A percentile compares a stretch with the other conserved stretches of the same genome.
Conservation (phyloP, 352 stramenopile species). For the Phytopythium sindhum region DNA sequence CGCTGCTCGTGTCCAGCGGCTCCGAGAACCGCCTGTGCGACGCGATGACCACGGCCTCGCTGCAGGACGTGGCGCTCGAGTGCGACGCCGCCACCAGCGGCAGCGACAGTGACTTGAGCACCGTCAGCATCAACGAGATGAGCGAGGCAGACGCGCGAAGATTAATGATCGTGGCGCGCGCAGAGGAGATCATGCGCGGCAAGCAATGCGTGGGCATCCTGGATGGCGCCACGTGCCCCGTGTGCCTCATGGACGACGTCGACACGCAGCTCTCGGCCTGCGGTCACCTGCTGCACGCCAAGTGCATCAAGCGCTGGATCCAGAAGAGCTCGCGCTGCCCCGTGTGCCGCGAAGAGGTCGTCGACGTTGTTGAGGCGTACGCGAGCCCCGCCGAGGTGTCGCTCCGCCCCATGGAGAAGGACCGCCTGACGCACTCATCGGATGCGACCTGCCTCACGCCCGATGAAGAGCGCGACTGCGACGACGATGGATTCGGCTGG, state of each 20-base stretch:
- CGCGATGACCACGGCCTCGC: conserved; percentile 16
- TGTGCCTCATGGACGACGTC: conserved; percentile 71
- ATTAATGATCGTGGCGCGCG: conserved; percentile 43
- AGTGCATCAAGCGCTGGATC: conserved; percentile 78
- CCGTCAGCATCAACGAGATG: conserved; percentile 3
- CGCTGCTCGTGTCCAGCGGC: conserved; percentile 21
- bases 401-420: conserved; percentile 43
- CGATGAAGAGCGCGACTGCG: conserved; percentile 33
- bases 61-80: conserved; percentile 9
- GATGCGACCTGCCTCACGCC: conserved; percentile 39
- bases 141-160: conserved; percentile 20
- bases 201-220: conserved; percentile 68
- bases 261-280: conserved; percentile 66
- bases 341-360: conserved; percentile 60
- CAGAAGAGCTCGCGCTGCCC: conserved; percentile 62
- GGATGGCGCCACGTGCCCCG: conserved; percentile 57
- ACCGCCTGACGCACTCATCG: conserved; percentile 38
- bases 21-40: conserved; percentile 33
- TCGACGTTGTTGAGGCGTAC: conserved; percentile 52
- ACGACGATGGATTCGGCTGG: conserved; percentile 51
- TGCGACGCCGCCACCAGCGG: conserved; percentile 2
- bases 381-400: conserved; percentile 24
- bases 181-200: conserved; percentile 58
- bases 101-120: not conserved
- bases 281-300: conserved; percentile 67